Conservation (phyloP, 2,329 filamentous ascomycete genomes). For the Chrysosporium keratinophilum region DNA sequence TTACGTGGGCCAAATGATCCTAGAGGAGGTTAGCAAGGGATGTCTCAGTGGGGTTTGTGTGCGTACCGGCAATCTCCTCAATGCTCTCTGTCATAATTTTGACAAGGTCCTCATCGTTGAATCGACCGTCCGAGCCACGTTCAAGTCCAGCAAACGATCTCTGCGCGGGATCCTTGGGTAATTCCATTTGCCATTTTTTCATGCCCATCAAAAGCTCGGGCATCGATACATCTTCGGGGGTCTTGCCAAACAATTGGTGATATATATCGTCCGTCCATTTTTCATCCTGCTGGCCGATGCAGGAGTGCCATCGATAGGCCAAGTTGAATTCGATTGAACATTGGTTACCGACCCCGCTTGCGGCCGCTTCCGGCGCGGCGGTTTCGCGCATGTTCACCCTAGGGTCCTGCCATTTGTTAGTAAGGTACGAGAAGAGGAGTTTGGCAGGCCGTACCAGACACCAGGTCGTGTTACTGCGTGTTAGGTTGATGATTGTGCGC, state of each 20-base stretch:
- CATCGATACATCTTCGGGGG: conserved; percentile 16
- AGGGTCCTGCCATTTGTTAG: conserved; percentile 25
- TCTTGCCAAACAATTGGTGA: conserved; percentile 21
- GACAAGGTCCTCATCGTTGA: conserved; percentile 60
- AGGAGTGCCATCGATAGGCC: conserved; percentile 51
- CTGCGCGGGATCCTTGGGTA: conserved; percentile 51
- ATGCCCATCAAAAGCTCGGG: conserved; percentile 40
- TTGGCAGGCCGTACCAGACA: conserved; percentile 22
- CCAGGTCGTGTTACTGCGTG: conserved; percentile 36
- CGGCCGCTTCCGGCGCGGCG: conserved; percentile 22
- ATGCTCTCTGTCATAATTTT: conserved; percentile 53
- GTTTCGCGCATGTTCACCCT: conserved; percentile 27
- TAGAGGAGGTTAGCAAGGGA: not conserved
- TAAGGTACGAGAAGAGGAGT: not conserved
- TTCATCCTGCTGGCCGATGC: conserved; percentile 58
- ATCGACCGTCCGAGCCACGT: conserved; percentile 51
- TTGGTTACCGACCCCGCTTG: conserved; percentile 41
- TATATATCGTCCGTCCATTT: conserved; percentile 60
- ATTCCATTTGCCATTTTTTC: conserved; percentile 45
- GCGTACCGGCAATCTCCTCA: conserved; percentile 57
- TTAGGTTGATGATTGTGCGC: conserved; percentile 27
- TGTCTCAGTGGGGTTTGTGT: not conserved
- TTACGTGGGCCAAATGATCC: conserved; percentile 52
- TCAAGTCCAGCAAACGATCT: conserved; percentile 53
- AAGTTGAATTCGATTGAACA: conserved; percentile 46